Conservation (phyloP, 345 rosid genomes). For the rapeseed (Brassica napus) region Da-Ae NC_063441.1:16652501-16653000, state of each 20-base stretch:
- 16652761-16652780: slow-evolving; percentile 32
- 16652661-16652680: slow-evolving; percentile 30
- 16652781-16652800: slow-evolving; percentile 10
- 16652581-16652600: slow-evolving; percentile 83
- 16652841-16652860: too few species aligned
- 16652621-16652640: slow-evolving; percentile 97
- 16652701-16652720: slow-evolving; percentile 37
- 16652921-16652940: slow-evolving; percentile 12
- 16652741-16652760: slow-evolving; percentile 33
- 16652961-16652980: background rate
- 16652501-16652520: slow-evolving; percentile 92
- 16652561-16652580: slow-evolving; percentile 71
- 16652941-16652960: slow-evolving; percentile 23
- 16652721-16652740: slow-evolving; percentile 16
- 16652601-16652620: slow-evolving; percentile 95
- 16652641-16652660: slow-evolving; percentile 47
- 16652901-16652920: slow-evolving; percentile 24
- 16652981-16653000: background rate
- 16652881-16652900: slow-evolving; percentile 26
- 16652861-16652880: background rate
- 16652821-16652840: background rate
- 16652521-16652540: slow-evolving; percentile 83
- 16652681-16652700: slow-evolving; percentile 45
- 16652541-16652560: slow-evolving; percentile 90
- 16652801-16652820: background rate